phyloP scores from a whole-genome alignment of 495 filamentous ascomycete species.

The Cryomyces minteri region DNA sequence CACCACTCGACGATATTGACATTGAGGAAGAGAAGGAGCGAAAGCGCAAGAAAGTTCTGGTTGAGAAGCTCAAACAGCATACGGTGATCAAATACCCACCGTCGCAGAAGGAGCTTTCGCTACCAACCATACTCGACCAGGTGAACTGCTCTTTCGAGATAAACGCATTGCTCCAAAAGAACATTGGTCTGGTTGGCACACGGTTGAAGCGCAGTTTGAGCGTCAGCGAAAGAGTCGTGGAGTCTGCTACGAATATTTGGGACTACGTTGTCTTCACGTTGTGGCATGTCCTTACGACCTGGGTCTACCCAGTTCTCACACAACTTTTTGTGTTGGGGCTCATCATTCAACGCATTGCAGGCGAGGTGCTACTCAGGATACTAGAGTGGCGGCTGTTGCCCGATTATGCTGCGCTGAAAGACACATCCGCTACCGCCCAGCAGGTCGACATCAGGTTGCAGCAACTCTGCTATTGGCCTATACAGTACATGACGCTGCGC shows the following conservation, averaged over 20 bases:
- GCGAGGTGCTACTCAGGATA: conserved; percentile 60
- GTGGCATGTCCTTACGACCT: conserved; percentile 53
- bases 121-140: conserved; percentile 77
- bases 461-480: conserved; percentile 98
- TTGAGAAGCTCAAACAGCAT: conserved; percentile 83
- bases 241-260: conserved; percentile 73
- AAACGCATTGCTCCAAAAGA: conserved; percentile 65
- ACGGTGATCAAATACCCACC: conserved; percentile 57
- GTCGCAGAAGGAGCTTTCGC: conserved; percentile 64
- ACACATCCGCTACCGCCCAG: conserved; percentile 93
- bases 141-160: conserved; percentile 93
- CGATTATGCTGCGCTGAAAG: conserved; percentile 71
- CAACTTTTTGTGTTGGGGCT: conserved; percentile 56
- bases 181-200: conserved; percentile 61
- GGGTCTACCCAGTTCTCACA: conserved; percentile 62
- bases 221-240: conserved; percentile 86
- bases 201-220: conserved; percentile 71
- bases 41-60: conserved; percentile 36
- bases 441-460: conserved; percentile 95
- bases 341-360: conserved; percentile 62
- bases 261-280: conserved; percentile 50
- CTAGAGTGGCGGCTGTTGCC: conserved; percentile 72
- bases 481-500: conserved; percentile 82
- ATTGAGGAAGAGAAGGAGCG: conserved; percentile 45
- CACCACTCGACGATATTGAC: conserved; percentile 29